phyloP scores from a whole-genome alignment of 441 rosid genomes.

The Pelargonium citronellum region DNA sequence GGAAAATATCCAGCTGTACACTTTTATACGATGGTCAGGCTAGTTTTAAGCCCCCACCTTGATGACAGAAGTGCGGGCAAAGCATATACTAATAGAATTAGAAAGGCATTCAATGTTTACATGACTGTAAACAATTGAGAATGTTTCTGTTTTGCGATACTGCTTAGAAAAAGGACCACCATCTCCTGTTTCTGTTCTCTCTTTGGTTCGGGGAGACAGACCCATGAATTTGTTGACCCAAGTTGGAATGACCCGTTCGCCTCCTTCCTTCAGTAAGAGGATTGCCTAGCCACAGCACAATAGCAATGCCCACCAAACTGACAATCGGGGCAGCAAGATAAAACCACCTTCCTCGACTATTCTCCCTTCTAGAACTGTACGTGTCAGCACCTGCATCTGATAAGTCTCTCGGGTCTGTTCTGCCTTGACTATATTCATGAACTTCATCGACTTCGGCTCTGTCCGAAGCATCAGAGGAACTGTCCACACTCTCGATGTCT shows the following conservation, averaged over 20 bases:
- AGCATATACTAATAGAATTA: neutral
- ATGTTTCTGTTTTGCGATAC: neutral
- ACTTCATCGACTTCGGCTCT: slow-evolving; percentile 40
- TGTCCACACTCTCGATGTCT: slow-evolving; percentile 36
- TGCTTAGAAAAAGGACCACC: slow-evolving; percentile 65
- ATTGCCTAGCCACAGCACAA: slow-evolving; percentile 67
- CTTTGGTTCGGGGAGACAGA: slow-evolving; percentile 33
- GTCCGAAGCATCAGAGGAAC: slow-evolving; percentile 38
- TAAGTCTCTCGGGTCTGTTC: slow-evolving; percentile 26
- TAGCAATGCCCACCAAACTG: slow-evolving; percentile 67
- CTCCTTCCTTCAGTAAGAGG: slow-evolving; percentile 40
- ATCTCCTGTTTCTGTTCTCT: slow-evolving; percentile 63
- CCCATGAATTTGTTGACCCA: slow-evolving; percentile 21
- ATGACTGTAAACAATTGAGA: neutral
- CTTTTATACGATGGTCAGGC: too few species aligned
- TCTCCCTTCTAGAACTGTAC: slow-evolving; percentile 20
- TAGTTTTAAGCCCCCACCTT: neutral
- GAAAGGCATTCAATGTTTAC: neutral
- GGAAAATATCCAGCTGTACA: neutral
- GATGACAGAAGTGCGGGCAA: neutral
- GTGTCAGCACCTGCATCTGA: slow-evolving; percentile 15
- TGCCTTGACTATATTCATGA: slow-evolving; percentile 23
- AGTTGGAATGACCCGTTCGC: slow-evolving; percentile 23
- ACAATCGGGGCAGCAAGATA: slow-evolving; percentile 72
- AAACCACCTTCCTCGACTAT: slow-evolving; percentile 48